Evolutionary conservation across 352 stramenopile genomes (phyloP).

Genomic region (Aphanomyces invadans): DNA sequence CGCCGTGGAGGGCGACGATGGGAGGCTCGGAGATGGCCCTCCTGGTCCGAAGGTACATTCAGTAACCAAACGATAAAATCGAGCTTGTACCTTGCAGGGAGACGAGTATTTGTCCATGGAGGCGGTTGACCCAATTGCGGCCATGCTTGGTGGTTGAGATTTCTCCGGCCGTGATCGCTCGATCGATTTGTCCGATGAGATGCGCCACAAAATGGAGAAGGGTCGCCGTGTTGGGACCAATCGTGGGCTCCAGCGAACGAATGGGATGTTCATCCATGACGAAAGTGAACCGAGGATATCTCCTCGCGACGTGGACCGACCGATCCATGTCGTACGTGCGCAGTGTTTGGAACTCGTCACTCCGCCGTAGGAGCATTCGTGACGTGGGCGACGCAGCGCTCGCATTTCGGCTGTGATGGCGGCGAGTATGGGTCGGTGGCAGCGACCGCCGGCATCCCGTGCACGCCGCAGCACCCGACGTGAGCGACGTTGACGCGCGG

Average conservation of each 20-base stretch:
- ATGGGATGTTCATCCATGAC: slow-evolving; percentile 16
- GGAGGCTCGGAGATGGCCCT: not conserved
- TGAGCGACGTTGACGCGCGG: not conserved
- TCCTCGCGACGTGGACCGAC: not conserved
- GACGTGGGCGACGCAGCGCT: not conserved
- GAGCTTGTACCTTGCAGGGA: not conserved
- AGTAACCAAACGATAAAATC: too few species aligned
- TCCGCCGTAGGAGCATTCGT: not conserved
- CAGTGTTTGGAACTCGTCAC: not conserved
- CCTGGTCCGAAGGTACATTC: not conserved
- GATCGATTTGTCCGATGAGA: not conserved
- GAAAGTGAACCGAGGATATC: slow-evolving; percentile 7
- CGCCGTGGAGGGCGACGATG: not conserved
- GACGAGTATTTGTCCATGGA: not conserved
- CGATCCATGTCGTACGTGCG: not conserved
- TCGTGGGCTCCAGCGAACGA: not conserved
- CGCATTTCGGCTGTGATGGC: not conserved
- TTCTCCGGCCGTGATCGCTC: not conserved
- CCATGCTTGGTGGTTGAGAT: not conserved
- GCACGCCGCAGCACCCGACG: too few species aligned
- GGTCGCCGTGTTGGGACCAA: not conserved
- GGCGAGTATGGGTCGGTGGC: not conserved
- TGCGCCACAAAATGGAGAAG: not conserved
- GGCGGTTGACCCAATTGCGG: not conserved
- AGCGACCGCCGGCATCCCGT: not conserved